These are phyloP conservation scores for Macrotyloma uniflorum DNA, from an alignment of 306 rosid genomes.

Conservation along the genomic window DNA sequence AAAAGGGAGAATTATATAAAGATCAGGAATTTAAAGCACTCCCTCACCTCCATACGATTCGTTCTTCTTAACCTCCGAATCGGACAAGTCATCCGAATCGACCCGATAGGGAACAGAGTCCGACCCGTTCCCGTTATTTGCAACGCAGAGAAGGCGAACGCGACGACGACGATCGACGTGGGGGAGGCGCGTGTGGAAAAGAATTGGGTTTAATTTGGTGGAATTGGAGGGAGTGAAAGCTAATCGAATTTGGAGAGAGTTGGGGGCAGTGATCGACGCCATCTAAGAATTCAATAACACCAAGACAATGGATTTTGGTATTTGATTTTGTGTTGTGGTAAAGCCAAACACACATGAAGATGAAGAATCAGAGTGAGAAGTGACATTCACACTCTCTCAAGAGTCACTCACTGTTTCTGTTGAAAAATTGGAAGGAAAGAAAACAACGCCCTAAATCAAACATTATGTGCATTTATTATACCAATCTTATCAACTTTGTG, in stretches of 20 bases:
- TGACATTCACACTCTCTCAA: background rate
- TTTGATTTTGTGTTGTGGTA: background rate
- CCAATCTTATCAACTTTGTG: background rate
- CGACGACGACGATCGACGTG: background rate
- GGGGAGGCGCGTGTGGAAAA: background rate
- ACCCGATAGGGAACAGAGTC: background rate
- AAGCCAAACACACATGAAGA: background rate
- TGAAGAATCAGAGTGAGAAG: background rate
- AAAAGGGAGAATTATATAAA: background rate
- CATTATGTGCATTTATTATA: too few species aligned
- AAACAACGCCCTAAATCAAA: background rate
- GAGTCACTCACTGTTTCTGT: background rate
- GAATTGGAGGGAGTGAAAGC: background rate
- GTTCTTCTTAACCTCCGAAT: constrained; percentile 4
- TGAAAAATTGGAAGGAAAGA: background rate
- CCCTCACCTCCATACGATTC: background rate
- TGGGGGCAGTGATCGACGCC: constrained; percentile 11
- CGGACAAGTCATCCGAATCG: background rate
- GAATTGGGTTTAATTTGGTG: background rate
- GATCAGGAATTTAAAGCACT: background rate
- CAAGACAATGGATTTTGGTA: too few species aligned
- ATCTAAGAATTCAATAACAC: too few species aligned
- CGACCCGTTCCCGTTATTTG: background rate
- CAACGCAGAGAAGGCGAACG: background rate
- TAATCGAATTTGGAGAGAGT: constrained; percentile 1